Base-by-base conservation (phyloP, 108 stramenopile species). In the Aurantiochytrium sp. region DNA sequence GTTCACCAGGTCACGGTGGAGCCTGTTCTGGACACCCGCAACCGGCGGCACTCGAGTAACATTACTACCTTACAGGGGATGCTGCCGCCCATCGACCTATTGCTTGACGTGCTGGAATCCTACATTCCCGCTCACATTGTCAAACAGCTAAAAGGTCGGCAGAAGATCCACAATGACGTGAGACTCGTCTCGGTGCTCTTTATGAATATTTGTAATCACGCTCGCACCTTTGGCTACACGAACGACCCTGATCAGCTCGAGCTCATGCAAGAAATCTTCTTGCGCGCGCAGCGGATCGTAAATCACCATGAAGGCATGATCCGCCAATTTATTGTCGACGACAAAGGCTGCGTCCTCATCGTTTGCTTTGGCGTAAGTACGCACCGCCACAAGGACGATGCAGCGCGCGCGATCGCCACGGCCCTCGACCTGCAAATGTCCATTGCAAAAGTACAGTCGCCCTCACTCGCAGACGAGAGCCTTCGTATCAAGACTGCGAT, bases 271-370 rank as follows among this genome's bases (percentile, higher is more conserved):
- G 47, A 58, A 10, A 53, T 60, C 44, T 90, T 90, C 57, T 25
- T 58, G 25, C 72, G 12, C 60, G 25, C 57, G 25, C 90, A 90
- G 87, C 49, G 58, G 19, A 88, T 88, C 64, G 47, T 90, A 6
- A 60, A 88, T 58, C 58, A 90, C 29, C 53, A 58, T 18, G 90
- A 76, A 29, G 90, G 90, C 18, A 60, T 87, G 58, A 53, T 90
- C 47, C 58, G 90, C 21, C 90, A 90, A 72, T 90, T 90, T 58
- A 55, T 90, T 43, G 72, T 90, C 21, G 90, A 90, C 59, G 90
- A 90, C 60, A 90, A 90, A 47, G 90, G 90, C 10, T 87, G 83
- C 42, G 90, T 90, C n/a, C 58, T 90, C 23, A 90, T 90, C 51
- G 90, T 58, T 4, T 60, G 58, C 42, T 90, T 60, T 49, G 90